Evolutionary conservation across 106 monocot species (phyloP).

Genomic region (Chionographis japonica): DNA sequence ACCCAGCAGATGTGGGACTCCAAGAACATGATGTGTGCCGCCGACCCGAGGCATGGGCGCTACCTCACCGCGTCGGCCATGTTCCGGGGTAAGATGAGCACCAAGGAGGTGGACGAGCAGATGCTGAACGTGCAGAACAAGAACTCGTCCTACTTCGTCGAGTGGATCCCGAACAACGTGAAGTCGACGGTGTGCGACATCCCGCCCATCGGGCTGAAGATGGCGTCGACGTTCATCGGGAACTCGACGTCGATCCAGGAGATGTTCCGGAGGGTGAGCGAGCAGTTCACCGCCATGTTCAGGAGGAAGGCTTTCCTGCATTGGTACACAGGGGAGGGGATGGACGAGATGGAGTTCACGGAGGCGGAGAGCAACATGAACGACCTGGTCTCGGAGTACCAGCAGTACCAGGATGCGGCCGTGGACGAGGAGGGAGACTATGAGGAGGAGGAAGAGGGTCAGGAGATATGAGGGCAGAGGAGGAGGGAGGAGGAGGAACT

Average conservation of each 20-base stretch:
- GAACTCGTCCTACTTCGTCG: conserved; percentile 46
- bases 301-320: conserved; percentile 75
- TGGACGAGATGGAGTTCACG: conserved; percentile 81
- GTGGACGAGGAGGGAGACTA: conserved; percentile 24
- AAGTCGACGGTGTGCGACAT: conserved; percentile 43
- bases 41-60: conserved; percentile 58
- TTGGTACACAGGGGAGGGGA: conserved; percentile 71
- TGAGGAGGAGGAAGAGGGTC: conserved; percentile 23
- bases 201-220: conserved; percentile 30
- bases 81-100: conserved; percentile 59
- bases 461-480: conserved; percentile 1
- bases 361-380: conserved; percentile 81
- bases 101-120: conserved; percentile 47
- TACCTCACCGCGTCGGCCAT: conserved; percentile 65
- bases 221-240: conserved; percentile 37
- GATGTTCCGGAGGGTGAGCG: conserved; percentile 58
- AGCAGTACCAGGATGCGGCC: conserved; percentile 37
- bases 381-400: conserved; percentile 39
- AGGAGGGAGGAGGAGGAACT: background rate
- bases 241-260: conserved; percentile 47
- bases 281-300: conserved; percentile 74
- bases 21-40: conserved; percentile 80
- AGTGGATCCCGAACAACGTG: conserved; percentile 44
- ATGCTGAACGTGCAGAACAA: conserved; percentile 52
- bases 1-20: conserved; percentile 74